phyloP scores from a whole-genome alignment of 2,329 filamentous ascomycete genomes.

The Calonectria fujianensis region DNA sequence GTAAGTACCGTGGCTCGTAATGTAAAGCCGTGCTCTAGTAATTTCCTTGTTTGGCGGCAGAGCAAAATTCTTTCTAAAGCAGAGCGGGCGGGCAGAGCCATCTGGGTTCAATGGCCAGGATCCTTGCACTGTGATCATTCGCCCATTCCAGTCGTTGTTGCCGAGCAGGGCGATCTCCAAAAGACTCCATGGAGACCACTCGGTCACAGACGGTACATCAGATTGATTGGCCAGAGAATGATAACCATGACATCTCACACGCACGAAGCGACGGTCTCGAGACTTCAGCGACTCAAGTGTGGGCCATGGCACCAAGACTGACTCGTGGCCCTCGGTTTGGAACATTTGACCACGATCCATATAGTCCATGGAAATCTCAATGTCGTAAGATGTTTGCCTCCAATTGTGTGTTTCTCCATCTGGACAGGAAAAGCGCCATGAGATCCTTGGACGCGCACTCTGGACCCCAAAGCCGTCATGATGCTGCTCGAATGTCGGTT shows the following conservation, averaged over 20 bases:
- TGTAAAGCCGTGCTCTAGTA: background rate
- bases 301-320: background rate
- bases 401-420: background rate
- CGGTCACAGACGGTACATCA: background rate
- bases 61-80: background rate
- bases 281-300: background rate
- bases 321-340: background rate
- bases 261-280: background rate
- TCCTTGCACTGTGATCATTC: background rate
- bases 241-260: background rate
- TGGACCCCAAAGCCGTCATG: slow-evolving; percentile 5
- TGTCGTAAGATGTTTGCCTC: background rate
- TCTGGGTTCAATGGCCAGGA: background rate
- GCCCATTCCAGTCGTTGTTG: background rate
- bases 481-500: background rate
- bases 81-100: background rate
- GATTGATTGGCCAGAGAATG: background rate
- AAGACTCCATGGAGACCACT: background rate
- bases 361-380: background rate
- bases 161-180: background rate
- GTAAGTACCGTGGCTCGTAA: background rate
- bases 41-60: background rate
- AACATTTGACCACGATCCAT: background rate
- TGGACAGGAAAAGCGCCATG: background rate
- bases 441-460: background rate